Percentiles rank a stretch among this genome's conserved stretches.
phyloP scores from a whole-genome alignment of 129 eudicot genomes.

The Flaveria ramosissima region DNA sequence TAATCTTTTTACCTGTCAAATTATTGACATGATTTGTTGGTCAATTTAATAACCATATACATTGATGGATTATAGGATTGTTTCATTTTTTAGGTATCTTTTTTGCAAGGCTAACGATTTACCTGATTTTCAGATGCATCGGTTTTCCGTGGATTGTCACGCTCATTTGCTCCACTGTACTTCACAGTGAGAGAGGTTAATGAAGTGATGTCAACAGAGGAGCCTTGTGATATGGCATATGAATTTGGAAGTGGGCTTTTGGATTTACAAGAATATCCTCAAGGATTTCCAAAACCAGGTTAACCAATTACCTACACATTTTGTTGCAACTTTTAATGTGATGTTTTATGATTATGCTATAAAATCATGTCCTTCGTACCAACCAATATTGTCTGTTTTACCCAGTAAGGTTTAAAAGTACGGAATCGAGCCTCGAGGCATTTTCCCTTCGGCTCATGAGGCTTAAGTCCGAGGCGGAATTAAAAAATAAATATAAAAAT shows the following conservation, averaged over 20 bases:
- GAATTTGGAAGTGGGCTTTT: constrained; percentile 71
- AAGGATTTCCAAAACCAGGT: constrained; percentile 84
- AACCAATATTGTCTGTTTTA: not conserved
- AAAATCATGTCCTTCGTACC: not conserved
- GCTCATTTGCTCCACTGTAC: constrained; percentile 57
- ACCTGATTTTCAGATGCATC: constrained; percentile 51
- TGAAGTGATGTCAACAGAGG: constrained; percentile 84
- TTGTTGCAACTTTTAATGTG: not conserved
- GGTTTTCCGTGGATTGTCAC: constrained; percentile 42
- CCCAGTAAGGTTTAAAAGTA: too few species aligned
- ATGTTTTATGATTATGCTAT: constrained; percentile 7
- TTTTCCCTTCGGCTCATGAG: too few species aligned
- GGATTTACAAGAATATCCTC: constrained; percentile 61
- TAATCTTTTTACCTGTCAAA: constrained; percentile 29
- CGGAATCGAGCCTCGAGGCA: too few species aligned
- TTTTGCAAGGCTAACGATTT: not conserved
- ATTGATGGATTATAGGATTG: not conserved
- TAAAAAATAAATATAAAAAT: too few species aligned
- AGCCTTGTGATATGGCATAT: constrained; percentile 83
- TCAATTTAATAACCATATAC: not conserved
- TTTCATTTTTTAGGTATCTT: not conserved
- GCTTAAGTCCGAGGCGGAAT: too few species aligned
- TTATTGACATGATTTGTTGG: constrained; percentile 12
- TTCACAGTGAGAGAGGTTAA: constrained; percentile 56
- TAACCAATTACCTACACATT: not conserved